phyloP scores from a whole-genome alignment of 2,329 filamentous ascomycete species.

The Scedosporium dehoogii region DNA sequence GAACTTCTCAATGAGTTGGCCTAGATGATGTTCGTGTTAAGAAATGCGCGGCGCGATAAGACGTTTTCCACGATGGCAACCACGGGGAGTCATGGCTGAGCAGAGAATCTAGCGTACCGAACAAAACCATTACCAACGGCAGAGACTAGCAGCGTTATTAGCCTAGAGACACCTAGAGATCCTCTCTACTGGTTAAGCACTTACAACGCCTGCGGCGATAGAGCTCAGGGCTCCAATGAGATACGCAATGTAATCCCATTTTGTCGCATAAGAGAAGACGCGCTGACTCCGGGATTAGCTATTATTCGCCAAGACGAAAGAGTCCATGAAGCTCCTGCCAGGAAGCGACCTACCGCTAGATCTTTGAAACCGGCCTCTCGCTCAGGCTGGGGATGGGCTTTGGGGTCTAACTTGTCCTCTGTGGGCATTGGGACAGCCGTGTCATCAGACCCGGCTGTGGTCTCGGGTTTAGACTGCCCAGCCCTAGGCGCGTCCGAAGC shows the following conservation, averaged over 20 bases:
- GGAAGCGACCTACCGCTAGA: conserved; percentile 19
- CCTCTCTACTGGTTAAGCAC: background rate
- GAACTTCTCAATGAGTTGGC: conserved; percentile 37
- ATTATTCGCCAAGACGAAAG: conserved; percentile 3
- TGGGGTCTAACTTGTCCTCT: background rate
- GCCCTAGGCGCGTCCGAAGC: background rate
- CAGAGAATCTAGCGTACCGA: conserved; percentile 27
- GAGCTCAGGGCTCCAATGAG: conserved; percentile 35
- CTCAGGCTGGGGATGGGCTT: conserved; percentile 21
- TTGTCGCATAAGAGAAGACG: conserved; percentile 44
- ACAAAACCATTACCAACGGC: conserved; percentile 50
- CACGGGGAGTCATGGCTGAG: background rate
- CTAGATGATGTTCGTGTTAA: conserved; percentile 16
- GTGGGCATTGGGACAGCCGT: background rate
- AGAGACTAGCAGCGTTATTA: conserved; percentile 25
- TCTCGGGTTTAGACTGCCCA: background rate
- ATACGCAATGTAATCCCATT: conserved; percentile 40
- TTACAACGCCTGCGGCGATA: conserved; percentile 35
- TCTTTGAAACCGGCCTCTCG: conserved; percentile 31
- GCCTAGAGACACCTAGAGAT: background rate
- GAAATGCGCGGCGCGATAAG: background rate
- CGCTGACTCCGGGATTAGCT: conserved; percentile 21
- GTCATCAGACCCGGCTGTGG: background rate
- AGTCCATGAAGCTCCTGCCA: conserved; percentile 6
- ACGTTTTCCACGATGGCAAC: background rate